Evolutionary conservation across 2,329 filamentous ascomycete genomes (phyloP).

Genomic region (Lecanicillium sp.): DNA sequence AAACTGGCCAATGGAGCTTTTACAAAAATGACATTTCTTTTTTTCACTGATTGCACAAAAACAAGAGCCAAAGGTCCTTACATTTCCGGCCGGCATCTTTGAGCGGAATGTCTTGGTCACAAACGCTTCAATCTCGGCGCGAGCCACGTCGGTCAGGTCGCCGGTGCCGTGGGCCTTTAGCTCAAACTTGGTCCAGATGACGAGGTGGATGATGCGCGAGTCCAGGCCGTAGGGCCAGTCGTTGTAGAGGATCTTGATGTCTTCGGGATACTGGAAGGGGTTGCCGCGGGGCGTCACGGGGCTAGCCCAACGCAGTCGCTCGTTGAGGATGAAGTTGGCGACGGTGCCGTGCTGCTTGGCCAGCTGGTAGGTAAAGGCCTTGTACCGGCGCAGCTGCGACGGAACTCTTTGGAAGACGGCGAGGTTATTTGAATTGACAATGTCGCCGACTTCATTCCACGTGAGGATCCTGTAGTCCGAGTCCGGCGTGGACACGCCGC

Average conservation of each 20-base stretch:
- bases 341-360: conserved; percentile 65
- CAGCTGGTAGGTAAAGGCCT: conserved; percentile 59
- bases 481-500: conserved; percentile 66
- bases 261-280: conserved; percentile 40
- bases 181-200: conserved; percentile 88
- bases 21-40: conserved; percentile 13
- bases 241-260: conserved; percentile 73
- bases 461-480: conserved; percentile 51
- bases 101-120: conserved; percentile 59
- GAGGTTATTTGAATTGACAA: conserved; percentile 60
- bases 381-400: conserved; percentile 70
- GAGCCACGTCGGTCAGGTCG: conserved; percentile 58
- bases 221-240: conserved; percentile 95
- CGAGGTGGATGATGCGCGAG: conserved; percentile 68
- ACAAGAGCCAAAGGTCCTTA: conserved; percentile 25
- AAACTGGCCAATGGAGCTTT: neutral
- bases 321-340: conserved; percentile 64
- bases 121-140: conserved; percentile 61
- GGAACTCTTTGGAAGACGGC: conserved; percentile 71
- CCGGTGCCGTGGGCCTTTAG: conserved; percentile 63
- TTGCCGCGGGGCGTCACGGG: conserved; percentile 25
- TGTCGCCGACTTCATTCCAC: conserved; percentile 62
- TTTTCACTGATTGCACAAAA: conserved; percentile 9
- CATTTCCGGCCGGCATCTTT: conserved; percentile 41
- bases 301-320: conserved; percentile 62